phyloP scores from a whole-genome alignment of 2,329 filamentous ascomycete species.

The Colletotrichum ledebouriae region DNA sequence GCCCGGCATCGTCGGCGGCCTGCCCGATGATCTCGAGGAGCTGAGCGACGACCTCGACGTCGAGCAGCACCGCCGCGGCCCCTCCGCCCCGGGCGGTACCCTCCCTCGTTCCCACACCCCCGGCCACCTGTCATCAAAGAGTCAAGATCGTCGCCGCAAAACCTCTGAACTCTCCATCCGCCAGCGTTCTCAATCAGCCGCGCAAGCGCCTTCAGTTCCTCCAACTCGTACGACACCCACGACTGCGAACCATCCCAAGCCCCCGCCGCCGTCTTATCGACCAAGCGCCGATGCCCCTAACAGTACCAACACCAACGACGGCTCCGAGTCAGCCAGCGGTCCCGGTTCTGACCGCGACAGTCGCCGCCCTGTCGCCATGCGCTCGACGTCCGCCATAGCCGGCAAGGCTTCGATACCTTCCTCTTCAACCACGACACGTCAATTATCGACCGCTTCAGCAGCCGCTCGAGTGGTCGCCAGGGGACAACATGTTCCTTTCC shows the following conservation, averaged over 20 bases:
- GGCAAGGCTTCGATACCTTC: conserved; percentile 45
- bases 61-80: conserved; percentile 45
- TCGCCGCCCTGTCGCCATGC: conserved; percentile 61
- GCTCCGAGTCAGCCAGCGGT: conserved; percentile 46
- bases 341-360: conserved; percentile 46
- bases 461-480: conserved; percentile 48
- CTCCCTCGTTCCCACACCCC: conserved; percentile 72
- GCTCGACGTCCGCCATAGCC: conserved; percentile 67
- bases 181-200: conserved; percentile 66
- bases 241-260: conserved; percentile 40
- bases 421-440: conserved; percentile 35
- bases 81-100: conserved; percentile 47
- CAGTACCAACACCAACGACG: conserved; percentile 39
- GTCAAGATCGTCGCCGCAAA: conserved; percentile 64
- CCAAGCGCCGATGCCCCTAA: conserved; percentile 43
- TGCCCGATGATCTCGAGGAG: conserved; percentile 46
- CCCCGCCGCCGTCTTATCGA: conserved; percentile 39
- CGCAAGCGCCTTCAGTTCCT: conserved; percentile 48
- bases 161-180: conserved; percentile 66
- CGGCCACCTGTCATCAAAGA: conserved; percentile 71
- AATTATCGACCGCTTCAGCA: conserved; percentile 21
- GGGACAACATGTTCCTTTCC: conserved; percentile 64
- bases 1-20: conserved; percentile 29
- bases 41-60: conserved; percentile 46
- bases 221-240: conserved; percentile 44